Conservation (phyloP, 345 rosid genomes). For the Nasturtium officinale region DNA sequence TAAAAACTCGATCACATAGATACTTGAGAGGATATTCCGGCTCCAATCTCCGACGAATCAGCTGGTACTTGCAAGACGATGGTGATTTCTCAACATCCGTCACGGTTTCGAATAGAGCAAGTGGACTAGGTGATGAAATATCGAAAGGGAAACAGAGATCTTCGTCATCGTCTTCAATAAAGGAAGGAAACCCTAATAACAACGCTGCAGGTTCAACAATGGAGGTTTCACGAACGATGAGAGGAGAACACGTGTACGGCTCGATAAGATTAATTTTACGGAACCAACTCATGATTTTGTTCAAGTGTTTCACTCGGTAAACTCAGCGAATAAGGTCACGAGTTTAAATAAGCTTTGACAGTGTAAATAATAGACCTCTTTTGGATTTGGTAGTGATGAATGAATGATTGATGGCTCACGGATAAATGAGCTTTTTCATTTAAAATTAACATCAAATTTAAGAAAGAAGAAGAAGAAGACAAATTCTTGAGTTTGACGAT, state of each 20-base stretch:
- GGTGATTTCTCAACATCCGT: slow-evolving; percentile 61
- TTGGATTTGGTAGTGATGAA: slow-evolving; percentile 25
- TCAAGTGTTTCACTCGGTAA: slow-evolving; percentile 27
- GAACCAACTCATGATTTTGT: slow-evolving; percentile 38
- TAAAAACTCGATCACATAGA: slow-evolving; percentile 62
- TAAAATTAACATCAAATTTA: neutral
- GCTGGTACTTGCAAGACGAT: slow-evolving; percentile 51
- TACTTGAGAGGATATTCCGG: slow-evolving; percentile 50
- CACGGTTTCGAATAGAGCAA: slow-evolving; percentile 53
- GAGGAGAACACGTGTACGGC: slow-evolving; percentile 38
- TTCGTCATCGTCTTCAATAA: slow-evolving; percentile 31
- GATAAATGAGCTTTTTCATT: neutral
- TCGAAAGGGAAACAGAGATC: slow-evolving; percentile 46
- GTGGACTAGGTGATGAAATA: slow-evolving; percentile 45
- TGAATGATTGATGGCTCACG: neutral
- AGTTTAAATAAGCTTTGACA: neutral
- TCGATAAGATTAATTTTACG: slow-evolving; percentile 37
- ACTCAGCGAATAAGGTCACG: slow-evolving; percentile 43
- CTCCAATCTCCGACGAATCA: slow-evolving; percentile 48
- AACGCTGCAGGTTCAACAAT: slow-evolving; percentile 22
- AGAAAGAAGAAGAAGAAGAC: slow-evolving; percentile 27
- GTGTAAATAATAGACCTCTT: slow-evolving; percentile 14
- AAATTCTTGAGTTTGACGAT: slow-evolving; percentile 38
- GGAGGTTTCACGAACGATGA: slow-evolving; percentile 36
- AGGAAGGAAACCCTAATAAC: slow-evolving; percentile 29